Evolutionary conservation across 2,329 filamentous ascomycete genomes (phyloP).

Genomic region (Sclerotinia borealis): DNA sequence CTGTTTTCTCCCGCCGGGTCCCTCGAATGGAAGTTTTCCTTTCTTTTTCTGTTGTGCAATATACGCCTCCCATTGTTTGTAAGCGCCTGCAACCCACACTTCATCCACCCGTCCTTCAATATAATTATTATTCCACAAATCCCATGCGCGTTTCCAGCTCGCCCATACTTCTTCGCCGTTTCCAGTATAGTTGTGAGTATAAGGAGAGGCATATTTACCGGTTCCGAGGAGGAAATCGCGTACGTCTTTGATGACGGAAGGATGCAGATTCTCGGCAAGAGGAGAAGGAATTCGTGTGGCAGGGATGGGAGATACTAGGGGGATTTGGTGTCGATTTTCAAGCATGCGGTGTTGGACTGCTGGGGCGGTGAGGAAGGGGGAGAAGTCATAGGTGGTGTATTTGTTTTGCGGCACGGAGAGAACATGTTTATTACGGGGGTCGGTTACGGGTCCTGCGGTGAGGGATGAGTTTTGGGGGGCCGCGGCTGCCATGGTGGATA

Average conservation of each 20-base stretch:
- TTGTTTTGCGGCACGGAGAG: background rate
- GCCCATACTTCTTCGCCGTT: slow-evolving; percentile 25
- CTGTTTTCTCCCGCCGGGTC: background rate
- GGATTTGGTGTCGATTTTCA: background rate
- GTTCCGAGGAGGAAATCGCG: background rate
- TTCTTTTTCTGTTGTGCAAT: slow-evolving; percentile 12
- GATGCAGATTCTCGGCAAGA: slow-evolving; percentile 19
- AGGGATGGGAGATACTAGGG: slow-evolving; percentile 21
- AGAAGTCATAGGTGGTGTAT: slow-evolving; percentile 16
- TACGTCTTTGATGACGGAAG: slow-evolving; percentile 15
- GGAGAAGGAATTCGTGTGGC: slow-evolving; percentile 19
- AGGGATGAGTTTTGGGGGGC: background rate
- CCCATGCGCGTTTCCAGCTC: slow-evolving; percentile 30
- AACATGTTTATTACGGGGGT: background rate
- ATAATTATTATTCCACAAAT: slow-evolving; percentile 30
- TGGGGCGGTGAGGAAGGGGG: slow-evolving; percentile 17
- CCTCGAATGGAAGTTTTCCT: background rate
- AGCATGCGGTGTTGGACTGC: slow-evolving; percentile 10
- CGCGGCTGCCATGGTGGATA: too few species aligned
- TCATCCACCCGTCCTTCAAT: slow-evolving; percentile 26
- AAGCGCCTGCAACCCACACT: slow-evolving; percentile 18
- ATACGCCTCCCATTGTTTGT: slow-evolving; percentile 12
- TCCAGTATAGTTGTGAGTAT: background rate
- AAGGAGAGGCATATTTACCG: background rate
- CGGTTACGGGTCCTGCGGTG: background rate